Evolutionary conservation across 352 stramenopile species (phyloP).

Genomic region (Saprolegnia parasitica): DNA sequence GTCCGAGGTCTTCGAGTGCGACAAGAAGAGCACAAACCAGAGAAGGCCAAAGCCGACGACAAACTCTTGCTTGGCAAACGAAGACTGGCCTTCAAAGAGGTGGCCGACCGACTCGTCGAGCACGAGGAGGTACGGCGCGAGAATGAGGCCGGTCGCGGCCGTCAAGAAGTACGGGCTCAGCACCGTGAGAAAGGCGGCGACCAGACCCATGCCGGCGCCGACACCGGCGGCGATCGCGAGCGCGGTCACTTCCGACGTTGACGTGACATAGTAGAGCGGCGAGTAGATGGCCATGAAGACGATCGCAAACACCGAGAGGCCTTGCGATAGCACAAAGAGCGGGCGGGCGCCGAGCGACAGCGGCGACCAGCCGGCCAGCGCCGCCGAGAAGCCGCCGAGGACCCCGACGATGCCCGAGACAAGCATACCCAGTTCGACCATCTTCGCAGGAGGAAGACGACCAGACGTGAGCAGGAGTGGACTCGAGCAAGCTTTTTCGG

Average conservation of each 20-base stretch:
- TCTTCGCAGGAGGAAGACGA: slow-evolving; percentile 5
- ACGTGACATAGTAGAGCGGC: slow-evolving; percentile 60
- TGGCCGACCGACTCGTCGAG: slow-evolving; percentile 44
- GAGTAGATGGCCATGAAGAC: slow-evolving; percentile 67
- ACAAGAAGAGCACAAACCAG: slow-evolving; percentile 78
- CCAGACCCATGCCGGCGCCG: slow-evolving; percentile 51
- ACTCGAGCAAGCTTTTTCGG: slow-evolving; percentile 25
- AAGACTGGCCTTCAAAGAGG: slow-evolving; percentile 65
- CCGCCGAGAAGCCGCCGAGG: slow-evolving; percentile 73
- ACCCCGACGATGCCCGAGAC: slow-evolving; percentile 52
- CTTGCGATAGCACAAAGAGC: slow-evolving; percentile 77
- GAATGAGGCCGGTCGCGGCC: slow-evolving; percentile 55
- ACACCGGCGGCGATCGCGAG: slow-evolving; percentile 55
- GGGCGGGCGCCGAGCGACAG: slow-evolving; percentile 78
- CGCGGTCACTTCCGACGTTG: slow-evolving; percentile 32
- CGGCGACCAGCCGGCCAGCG: slow-evolving; percentile 81
- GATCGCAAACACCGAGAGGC: slow-evolving; percentile 76
- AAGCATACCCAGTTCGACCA: slow-evolving; percentile 24
- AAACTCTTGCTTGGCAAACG: slow-evolving; percentile 81
- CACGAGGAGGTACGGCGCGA: slow-evolving; percentile 72
- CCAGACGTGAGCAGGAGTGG: background rate
- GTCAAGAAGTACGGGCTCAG: slow-evolving; percentile 68
- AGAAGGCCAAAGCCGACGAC: slow-evolving; percentile 84
- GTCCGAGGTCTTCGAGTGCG: slow-evolving; percentile 69
- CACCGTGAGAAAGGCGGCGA: slow-evolving; percentile 73